A percentile compares a stretch with the other conserved stretches of the same genome.
These are phyloP conservation scores for Pichia cabralensis DNA, from an alignment of 805 yeast species.

Conservation along the genomic window DNA sequence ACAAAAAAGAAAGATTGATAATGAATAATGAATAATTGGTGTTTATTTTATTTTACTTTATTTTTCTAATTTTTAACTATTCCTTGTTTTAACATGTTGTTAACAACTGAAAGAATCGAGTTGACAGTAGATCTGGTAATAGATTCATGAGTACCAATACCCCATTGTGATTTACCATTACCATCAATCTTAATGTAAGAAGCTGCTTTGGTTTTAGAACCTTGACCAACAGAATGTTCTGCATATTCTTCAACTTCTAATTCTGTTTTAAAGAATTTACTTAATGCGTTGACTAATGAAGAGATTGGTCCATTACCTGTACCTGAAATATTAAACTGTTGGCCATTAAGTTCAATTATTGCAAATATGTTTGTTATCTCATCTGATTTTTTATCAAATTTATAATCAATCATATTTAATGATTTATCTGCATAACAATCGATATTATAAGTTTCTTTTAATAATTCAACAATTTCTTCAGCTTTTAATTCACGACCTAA, in stretches of 20 bases:
- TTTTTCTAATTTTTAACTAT: neutral
- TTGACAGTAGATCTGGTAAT: conserved; percentile 77
- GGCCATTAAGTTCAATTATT: conserved; percentile 29
- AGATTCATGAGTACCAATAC: conserved; percentile 88
- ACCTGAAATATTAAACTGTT: conserved; percentile 34
- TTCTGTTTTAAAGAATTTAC: conserved; percentile 38
- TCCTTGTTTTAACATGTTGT: conserved; percentile 26
- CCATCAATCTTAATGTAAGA: conserved; percentile 41
- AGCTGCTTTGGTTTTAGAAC: conserved; percentile 65
- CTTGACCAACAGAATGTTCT: conserved; percentile 68
- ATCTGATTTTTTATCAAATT: conserved; percentile 27
- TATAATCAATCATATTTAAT: conserved; percentile 33
- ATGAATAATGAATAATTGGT: neutral
- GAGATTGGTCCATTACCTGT: conserved; percentile 76
- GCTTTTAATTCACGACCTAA: conserved; percentile 62
- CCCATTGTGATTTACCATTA: conserved; percentile 45
- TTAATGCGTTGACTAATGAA: conserved; percentile 56
- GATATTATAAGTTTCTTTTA: conserved; percentile 46
- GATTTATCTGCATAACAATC: conserved; percentile 26
- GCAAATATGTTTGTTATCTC: conserved; percentile 35
- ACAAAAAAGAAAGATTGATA: too few relatives aligned
- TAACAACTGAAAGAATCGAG: conserved; percentile 57
- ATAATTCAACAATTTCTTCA: conserved; percentile 51
- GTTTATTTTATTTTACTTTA: neutral
- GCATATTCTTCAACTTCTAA: conserved; percentile 58